phyloP scores from a whole-genome alignment of 257 asterid species.

The Ballota nigra region DNA sequence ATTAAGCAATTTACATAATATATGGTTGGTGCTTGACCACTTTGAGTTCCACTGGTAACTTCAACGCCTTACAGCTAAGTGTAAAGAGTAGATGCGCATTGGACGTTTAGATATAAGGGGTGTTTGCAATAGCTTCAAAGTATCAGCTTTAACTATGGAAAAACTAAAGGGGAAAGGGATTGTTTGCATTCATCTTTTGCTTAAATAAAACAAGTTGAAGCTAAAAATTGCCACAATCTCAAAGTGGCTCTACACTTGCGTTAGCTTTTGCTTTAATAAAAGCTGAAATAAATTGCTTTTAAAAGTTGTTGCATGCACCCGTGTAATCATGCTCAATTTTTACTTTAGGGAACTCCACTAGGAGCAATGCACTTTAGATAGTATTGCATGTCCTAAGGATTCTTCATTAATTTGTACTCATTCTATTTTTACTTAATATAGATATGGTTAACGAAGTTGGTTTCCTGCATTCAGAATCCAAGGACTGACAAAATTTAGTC shows the following conservation, averaged over 20 bases:
- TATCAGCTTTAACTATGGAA: neutral
- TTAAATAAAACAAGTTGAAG: neutral
- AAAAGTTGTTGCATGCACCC: neutral
- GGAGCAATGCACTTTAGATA: neutral
- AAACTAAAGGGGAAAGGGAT: neutral
- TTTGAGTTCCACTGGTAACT: constrained; percentile 22
- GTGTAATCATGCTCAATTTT: neutral
- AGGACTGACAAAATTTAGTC: neutral
- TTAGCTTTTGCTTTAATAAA: neutral
- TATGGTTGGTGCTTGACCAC: constrained; percentile 14
- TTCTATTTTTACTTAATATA: neutral
- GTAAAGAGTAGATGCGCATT: neutral
- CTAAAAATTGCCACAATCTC: neutral
- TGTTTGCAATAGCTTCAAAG: neutral
- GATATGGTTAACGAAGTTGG: neutral
- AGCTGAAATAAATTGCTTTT: neutral
- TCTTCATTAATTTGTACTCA: neutral
- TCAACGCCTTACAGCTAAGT: too few species aligned
- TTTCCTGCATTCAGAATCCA: constrained; percentile 11
- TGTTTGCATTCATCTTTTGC: neutral
- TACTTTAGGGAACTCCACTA: neutral
- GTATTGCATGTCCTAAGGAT: neutral
- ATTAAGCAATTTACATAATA: constrained; percentile 10
- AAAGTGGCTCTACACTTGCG: neutral
- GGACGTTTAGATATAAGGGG: neutral